phyloP scores from a whole-genome alignment of 805 yeast species.

The Kurtzmaniella fragi region DNA sequence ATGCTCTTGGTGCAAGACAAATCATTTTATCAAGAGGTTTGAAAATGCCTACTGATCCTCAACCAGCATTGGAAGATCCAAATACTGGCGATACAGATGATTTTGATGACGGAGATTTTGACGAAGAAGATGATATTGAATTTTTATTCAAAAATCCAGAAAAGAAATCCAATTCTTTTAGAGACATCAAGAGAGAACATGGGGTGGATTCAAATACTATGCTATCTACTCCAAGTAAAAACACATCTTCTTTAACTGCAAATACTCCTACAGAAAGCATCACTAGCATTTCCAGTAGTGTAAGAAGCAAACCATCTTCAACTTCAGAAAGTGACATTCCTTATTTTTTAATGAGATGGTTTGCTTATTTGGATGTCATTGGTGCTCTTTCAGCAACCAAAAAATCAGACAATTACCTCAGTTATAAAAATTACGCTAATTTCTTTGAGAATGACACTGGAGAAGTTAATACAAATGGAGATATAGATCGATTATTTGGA shows the following conservation, averaged over 20 bases:
- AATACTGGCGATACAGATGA: too few species aligned
- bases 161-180: too few species aligned
- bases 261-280: slow-evolving; percentile 3
- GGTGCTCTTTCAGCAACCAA: slow-evolving; percentile 57
- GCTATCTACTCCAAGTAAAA: too few species aligned
- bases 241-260: slow-evolving; percentile 4
- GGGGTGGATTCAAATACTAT: too few species aligned
- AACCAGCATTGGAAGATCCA: too few species aligned
- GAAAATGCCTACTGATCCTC: neutral
- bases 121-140: too few species aligned
- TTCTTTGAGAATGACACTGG: slow-evolving; percentile 15
- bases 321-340: slow-evolving; percentile 37
- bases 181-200: too few species aligned
- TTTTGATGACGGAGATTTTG: too few species aligned
- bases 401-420: slow-evolving; percentile 25
- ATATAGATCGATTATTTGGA: slow-evolving; percentile 61
- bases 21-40: slow-evolving; percentile 45
- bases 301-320: slow-evolving; percentile 5
- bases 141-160: too few species aligned
- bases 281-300: neutral
- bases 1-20: slow-evolving; percentile 62
- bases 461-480: slow-evolving; percentile 13
- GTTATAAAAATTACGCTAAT: slow-evolving; percentile 1
- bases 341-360: slow-evolving; percentile 62
- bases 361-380: slow-evolving; percentile 60